Evolutionary conservation across 2,329 filamentous ascomycete species (phyloP).

Genomic region (Allantophomopsis cytisporea): DNA sequence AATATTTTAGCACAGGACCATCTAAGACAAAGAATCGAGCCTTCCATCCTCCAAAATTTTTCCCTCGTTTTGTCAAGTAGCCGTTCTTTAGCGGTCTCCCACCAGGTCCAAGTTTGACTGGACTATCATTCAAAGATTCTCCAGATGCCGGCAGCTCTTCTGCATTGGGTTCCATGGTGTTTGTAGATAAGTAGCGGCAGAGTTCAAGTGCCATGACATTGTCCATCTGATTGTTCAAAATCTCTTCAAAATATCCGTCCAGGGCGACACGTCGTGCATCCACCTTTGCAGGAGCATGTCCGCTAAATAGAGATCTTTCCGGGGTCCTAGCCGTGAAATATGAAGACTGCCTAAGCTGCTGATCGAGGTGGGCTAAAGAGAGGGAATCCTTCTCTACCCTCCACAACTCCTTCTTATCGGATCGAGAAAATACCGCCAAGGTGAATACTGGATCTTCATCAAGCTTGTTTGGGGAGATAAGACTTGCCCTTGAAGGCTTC

Average conservation of each 20-base stretch:
- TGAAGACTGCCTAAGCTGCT: constrained; percentile 62
- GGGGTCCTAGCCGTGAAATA: constrained; percentile 65
- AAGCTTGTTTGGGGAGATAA: constrained; percentile 63
- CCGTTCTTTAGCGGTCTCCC: constrained; percentile 66
- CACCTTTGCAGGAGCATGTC: constrained; percentile 85
- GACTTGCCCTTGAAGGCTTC: constrained; percentile 77
- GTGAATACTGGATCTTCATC: constrained; percentile 95
- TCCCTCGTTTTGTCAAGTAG: constrained; percentile 90
- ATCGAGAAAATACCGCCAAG: constrained; percentile 69
- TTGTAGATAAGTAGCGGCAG: constrained; percentile 73
- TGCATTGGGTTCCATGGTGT: constrained; percentile 45
- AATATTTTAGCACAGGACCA: constrained; percentile 70
- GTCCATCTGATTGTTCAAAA: constrained; percentile 74
- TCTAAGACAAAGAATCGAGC: constrained; percentile 61
- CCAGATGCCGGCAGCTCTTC: constrained; percentile 34
- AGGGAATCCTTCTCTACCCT: constrained; percentile 83
- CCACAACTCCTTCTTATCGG: constrained; percentile 72
- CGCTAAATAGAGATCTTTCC: constrained; percentile 75
- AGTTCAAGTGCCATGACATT: constrained; percentile 64
- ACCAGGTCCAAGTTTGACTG: constrained; percentile 37
- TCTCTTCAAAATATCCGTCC: constrained; percentile 72
- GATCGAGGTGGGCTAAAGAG: constrained; percentile 70
- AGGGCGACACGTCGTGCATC: constrained; percentile 74
- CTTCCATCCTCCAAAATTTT: constrained; percentile 99
- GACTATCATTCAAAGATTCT: constrained; percentile 23